Percentiles rank a stretch among this genome's conserved stretches.
These are phyloP conservation scores for Leccinum aurantiacum DNA, from an alignment of 768 basidiomycete genomes.

Conservation along the genomic window DNA sequence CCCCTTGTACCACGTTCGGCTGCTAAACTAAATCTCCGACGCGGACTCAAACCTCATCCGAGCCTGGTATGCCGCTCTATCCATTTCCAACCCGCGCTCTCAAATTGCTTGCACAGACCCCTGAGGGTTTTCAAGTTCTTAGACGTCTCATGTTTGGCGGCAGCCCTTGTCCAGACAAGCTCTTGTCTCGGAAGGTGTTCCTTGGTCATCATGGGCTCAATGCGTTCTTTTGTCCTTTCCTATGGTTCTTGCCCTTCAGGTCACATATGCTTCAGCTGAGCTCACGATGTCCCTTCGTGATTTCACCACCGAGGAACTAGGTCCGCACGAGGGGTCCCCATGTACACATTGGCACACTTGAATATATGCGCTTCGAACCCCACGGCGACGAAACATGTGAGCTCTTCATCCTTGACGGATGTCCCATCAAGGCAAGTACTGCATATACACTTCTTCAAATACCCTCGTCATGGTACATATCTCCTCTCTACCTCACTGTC, in stretches of 20 bases:
- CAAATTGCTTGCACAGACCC: conserved; percentile 48
- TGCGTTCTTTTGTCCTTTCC: conserved; percentile 27
- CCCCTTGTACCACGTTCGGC: conserved; percentile 34
- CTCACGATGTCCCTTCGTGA: conserved; percentile 49
- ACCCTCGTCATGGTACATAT: too few species aligned
- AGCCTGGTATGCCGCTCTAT: conserved; percentile 41
- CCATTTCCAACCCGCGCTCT: conserved; percentile 41
- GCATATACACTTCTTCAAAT: too few species aligned
- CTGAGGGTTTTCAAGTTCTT: conserved; percentile 44
- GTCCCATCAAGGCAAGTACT: conserved; percentile 43
- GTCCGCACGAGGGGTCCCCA: conserved; percentile 35
- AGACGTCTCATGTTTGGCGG: conserved; percentile 50
- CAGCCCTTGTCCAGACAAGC: conserved; percentile 51
- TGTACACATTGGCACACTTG: conserved; percentile 13
- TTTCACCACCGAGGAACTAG: conserved; percentile 53
- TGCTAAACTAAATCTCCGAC: too few species aligned
- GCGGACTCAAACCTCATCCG: conserved; percentile 34
- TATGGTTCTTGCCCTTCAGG: background rate
- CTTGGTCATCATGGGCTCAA: conserved; percentile 48
- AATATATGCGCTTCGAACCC: conserved; percentile 46
- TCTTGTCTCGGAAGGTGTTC: conserved; percentile 49
- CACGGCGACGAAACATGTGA: conserved; percentile 45
- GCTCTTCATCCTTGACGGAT: conserved; percentile 50
- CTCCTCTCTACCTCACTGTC: too few species aligned
- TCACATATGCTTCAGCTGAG: conserved; percentile 17